Evolutionary conservation across 495 filamentous ascomycete species (phyloP).

Genomic region (Tuber brumale): DNA sequence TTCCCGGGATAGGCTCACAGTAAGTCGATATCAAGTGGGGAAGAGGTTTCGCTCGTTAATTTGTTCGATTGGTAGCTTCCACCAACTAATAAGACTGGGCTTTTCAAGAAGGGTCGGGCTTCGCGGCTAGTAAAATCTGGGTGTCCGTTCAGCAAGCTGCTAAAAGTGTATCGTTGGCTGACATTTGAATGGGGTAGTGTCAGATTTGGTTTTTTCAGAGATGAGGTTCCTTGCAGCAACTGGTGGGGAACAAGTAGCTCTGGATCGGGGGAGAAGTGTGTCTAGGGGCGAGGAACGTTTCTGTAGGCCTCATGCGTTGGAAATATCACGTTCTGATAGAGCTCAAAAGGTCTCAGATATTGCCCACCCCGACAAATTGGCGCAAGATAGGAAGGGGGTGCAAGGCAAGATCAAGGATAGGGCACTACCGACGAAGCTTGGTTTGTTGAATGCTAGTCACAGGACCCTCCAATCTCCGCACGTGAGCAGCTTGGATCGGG

Average conservation of each 20-base stretch:
- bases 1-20: not conserved
- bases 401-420: not conserved
- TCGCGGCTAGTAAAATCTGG: not conserved
- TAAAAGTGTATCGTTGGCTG: not conserved
- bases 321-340: not conserved
- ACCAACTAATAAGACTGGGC: not conserved
- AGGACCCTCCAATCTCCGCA: not conserved
- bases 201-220: constrained; percentile 2
- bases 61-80: not conserved
- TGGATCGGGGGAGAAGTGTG: not conserved
- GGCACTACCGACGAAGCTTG: not conserved
- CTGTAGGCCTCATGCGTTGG: not conserved
- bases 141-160: not conserved
- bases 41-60: not conserved
- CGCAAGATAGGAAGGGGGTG: not conserved
- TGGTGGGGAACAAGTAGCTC: not conserved
- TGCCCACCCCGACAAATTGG: not conserved
- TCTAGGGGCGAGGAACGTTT: not conserved
- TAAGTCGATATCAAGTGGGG: not conserved
- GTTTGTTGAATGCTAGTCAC: not conserved
- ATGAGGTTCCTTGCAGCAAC: not conserved
- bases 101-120: not conserved
- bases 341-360: not conserved
- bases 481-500: not conserved
- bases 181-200: not conserved